Conservation (phyloP, 2,329 filamentous ascomycete species). For the Cladosporium sp. region DNA sequence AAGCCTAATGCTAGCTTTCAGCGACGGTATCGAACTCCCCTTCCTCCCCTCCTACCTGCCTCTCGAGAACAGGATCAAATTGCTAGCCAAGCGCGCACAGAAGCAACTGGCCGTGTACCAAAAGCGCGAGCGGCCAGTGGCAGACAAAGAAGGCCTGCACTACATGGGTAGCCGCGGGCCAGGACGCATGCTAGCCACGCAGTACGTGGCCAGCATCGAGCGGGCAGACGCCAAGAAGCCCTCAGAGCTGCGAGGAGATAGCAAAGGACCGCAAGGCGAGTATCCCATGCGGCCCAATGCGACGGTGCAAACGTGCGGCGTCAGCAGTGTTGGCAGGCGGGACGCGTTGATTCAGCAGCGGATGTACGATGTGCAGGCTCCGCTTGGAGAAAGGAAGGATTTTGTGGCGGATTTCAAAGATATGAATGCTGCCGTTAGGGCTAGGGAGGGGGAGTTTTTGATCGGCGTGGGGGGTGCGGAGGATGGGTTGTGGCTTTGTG, state of each 20-base stretch:
- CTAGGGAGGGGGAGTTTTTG: constrained; percentile 44
- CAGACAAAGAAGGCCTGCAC: constrained; percentile 19
- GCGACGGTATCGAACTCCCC: constrained; percentile 42
- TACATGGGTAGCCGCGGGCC: constrained; percentile 35
- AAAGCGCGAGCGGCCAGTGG: constrained; percentile 31
- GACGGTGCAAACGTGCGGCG: constrained; percentile 41
- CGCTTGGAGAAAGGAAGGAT: constrained; percentile 22
- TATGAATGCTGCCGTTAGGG: constrained; percentile 37
- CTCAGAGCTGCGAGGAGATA: constrained; percentile 16
- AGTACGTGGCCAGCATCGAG: constrained; percentile 40
- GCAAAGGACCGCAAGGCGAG: constrained; percentile 34
- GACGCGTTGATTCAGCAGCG: constrained; percentile 25
- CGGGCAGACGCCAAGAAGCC: constrained; percentile 34
- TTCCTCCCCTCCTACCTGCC: constrained; percentile 35
- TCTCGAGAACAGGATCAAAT: constrained; percentile 34
- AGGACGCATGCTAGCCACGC: constrained; percentile 38
- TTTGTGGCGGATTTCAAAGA: constrained; percentile 38
- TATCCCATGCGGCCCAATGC: constrained; percentile 29
- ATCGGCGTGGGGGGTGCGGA: constrained; percentile 36
- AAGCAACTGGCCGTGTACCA: constrained; percentile 41
- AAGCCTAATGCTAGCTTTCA: constrained; percentile 45
- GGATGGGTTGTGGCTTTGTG: constrained; percentile 35
- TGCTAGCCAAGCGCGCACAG: constrained; percentile 39
- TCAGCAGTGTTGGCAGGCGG: constrained; percentile 38
- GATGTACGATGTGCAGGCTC: constrained; percentile 24